Conservation (phyloP, 2,329 filamentous ascomycete species). For the Ceratocystis alfenasii region DNA sequence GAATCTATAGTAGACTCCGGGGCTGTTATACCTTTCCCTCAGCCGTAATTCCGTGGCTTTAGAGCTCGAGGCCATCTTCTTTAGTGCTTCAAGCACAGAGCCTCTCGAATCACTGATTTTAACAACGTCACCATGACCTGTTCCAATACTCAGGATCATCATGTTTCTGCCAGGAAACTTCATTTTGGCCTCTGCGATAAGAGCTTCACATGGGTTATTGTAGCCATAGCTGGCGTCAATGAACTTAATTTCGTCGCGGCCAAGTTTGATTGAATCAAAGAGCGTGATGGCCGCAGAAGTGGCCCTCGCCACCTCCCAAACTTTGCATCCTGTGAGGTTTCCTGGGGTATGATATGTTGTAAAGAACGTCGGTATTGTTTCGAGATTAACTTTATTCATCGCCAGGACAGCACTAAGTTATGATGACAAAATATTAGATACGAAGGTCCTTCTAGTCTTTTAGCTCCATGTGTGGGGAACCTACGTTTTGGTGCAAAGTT, state of each 20-base stretch:
- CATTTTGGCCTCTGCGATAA: slow-evolving; percentile 26
- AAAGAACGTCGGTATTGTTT: slow-evolving; percentile 19
- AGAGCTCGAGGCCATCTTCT: background rate
- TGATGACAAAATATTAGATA: background rate
- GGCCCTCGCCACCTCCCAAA: slow-evolving; percentile 28
- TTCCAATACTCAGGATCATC: slow-evolving; percentile 27
- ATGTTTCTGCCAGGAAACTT: slow-evolving; percentile 24
- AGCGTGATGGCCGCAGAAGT: slow-evolving; percentile 27
- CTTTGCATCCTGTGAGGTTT: slow-evolving; percentile 24
- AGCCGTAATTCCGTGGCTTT: background rate
- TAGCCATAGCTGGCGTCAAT: no score
- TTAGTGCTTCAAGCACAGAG: background rate
- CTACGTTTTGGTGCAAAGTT: background rate
- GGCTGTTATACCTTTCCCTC: slow-evolving; percentile 23
- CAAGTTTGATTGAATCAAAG: slow-evolving; percentile 27
- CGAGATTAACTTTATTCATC: background rate
- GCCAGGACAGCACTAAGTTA: background rate
- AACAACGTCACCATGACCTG: slow-evolving; percentile 25
- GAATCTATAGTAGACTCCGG: slow-evolving; percentile 25
- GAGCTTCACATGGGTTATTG: slow-evolving; percentile 24
- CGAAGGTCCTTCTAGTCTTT: background rate
- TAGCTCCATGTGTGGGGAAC: background rate
- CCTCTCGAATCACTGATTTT: slow-evolving; percentile 20
- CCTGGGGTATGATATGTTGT: rapidly evolving
- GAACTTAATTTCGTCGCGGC: slow-evolving; percentile 24